A percentile compares a stretch with the other conserved stretches of the same genome.
Evolutionary conservation across 495 filamentous ascomycete species (phyloP).

Genomic region (Aspergillus campestris): DNA sequence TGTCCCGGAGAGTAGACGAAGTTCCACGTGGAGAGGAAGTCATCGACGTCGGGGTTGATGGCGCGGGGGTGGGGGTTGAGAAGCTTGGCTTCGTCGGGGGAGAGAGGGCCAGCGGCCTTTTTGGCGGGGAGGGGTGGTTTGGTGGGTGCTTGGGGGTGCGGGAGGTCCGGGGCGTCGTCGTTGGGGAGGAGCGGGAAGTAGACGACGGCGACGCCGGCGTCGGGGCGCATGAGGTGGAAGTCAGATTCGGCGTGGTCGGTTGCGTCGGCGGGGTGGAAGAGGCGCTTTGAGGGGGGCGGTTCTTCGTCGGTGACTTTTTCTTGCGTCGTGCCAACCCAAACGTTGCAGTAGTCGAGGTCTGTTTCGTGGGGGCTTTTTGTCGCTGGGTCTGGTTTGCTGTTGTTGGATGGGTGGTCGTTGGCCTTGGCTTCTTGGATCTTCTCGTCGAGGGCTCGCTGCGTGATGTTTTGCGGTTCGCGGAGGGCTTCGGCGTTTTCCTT

Average conservation of each 20-base stretch:
- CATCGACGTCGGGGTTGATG: constrained; percentile 69
- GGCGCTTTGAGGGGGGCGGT: constrained; percentile 57
- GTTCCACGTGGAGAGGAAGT: constrained; percentile 95
- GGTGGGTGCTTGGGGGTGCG: constrained; percentile 12
- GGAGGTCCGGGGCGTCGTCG: constrained; percentile 34
- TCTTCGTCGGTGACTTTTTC: constrained; percentile 53
- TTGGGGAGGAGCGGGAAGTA: constrained; percentile 90
- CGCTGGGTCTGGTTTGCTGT: constrained; percentile 1
- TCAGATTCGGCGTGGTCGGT: constrained; percentile 43
- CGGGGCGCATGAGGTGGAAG: constrained; percentile 64
- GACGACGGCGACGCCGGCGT: constrained; percentile 80
- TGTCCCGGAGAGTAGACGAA: constrained; percentile 87
- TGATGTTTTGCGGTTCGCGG: constrained; percentile 56
- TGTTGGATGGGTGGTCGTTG: constrained; percentile 24
- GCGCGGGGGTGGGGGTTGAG: constrained; percentile 49
- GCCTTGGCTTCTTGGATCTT: constrained; percentile 57
- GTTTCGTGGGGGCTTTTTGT: constrained; percentile 24
- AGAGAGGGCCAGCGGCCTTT: constrained; percentile 5
- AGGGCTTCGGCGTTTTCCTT: constrained; percentile 54
- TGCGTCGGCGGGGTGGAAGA: constrained; percentile 27
- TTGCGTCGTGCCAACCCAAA: constrained; percentile 84
- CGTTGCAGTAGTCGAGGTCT: constrained; percentile 79
- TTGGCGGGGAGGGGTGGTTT: constrained; percentile 18
- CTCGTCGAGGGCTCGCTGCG: constrained; percentile 47
- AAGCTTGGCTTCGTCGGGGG: constrained; percentile 13